Percentiles rank a stretch among this genome's conserved stretches.
Conservation (phyloP, 2,329 filamentous ascomycete species). For the Penicillium crustosum region DNA sequence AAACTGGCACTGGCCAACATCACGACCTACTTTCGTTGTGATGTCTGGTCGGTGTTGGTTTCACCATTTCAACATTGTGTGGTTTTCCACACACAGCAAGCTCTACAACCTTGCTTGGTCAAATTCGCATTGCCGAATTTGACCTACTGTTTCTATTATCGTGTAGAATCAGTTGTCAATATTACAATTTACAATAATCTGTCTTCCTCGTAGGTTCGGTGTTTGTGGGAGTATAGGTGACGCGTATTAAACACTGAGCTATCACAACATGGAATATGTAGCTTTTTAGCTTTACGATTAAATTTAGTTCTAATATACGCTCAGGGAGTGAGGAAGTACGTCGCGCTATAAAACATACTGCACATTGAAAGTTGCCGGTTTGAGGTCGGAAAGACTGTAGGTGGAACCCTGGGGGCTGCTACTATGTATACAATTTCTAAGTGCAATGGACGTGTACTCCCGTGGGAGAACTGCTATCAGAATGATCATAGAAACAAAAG, state of each 20-base stretch:
- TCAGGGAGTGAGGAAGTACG: too few species aligned
- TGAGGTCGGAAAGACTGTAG: background rate
- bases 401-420: too few species aligned
- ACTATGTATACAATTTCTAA: too few species aligned
- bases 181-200: constrained; percentile 11
- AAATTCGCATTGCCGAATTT: constrained; percentile 27
- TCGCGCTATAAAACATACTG: background rate
- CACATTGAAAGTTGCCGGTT: background rate
- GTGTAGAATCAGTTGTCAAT: constrained; percentile 27
- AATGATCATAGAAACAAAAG: too few species aligned
- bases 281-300: background rate
- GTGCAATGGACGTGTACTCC: too few species aligned
- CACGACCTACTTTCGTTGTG: constrained; percentile 16
- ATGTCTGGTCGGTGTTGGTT: constrained; percentile 22
- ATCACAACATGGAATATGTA: background rate
- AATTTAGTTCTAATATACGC: background rate
- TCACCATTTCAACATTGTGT: constrained; percentile 41
- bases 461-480: too few species aligned
- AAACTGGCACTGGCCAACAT: constrained; percentile 46
- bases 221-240: background rate
- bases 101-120: constrained; percentile 21
- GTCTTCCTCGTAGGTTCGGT: background rate
- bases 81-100: constrained; percentile 15
- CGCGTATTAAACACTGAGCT: background rate
- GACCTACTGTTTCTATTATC: constrained; percentile 23